Evolutionary conservation across 306 rosid species (phyloP).

Genomic region (Crataegus laevigata): DNA sequence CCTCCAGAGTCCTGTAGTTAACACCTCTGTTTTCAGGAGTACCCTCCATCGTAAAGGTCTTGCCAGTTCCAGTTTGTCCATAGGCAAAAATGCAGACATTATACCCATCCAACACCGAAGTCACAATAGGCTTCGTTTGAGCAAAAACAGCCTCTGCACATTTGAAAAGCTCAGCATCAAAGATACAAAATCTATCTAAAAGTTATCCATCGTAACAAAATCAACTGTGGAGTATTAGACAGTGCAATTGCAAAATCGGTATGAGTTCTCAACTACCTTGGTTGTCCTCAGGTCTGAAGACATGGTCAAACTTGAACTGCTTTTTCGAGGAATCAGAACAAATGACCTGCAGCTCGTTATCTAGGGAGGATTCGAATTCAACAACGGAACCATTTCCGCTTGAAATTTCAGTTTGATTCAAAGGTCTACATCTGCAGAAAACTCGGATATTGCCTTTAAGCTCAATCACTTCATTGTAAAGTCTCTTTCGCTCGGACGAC

Average conservation of each 20-base stretch:
- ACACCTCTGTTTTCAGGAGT: constrained; percentile 85
- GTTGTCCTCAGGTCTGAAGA: constrained; percentile 69
- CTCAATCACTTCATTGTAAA: constrained; percentile 89
- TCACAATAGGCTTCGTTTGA: constrained; percentile 74
- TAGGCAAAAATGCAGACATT: constrained; percentile 95
- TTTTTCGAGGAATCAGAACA: constrained; percentile 83
- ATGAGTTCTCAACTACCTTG: constrained; percentile 53
- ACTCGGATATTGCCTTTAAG: constrained; percentile 88
- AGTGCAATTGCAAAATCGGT: not conserved
- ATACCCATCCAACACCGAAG: constrained; percentile 91
- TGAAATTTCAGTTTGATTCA: constrained; percentile 50
- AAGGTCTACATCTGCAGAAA: constrained; percentile 93
- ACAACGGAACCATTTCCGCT: constrained; percentile 48
- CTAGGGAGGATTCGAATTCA: constrained; percentile 64
- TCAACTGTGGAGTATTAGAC: not conserved
- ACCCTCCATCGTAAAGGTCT: constrained; percentile 98
- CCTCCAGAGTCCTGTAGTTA: constrained; percentile 84
- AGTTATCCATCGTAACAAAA: not conserved
- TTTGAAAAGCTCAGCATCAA: constrained; percentile 4
- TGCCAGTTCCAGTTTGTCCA: constrained; percentile 99
- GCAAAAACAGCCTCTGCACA: constrained; percentile 71
- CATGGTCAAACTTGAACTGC: constrained; percentile 81
- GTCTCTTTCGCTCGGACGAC: constrained; percentile 62
- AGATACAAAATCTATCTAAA: not conserved
- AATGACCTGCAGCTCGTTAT: constrained; percentile 73